Evolutionary conservation across 108 stramenopile genomes (phyloP).

Genomic region (Cyclotella distinguenda): DNA sequence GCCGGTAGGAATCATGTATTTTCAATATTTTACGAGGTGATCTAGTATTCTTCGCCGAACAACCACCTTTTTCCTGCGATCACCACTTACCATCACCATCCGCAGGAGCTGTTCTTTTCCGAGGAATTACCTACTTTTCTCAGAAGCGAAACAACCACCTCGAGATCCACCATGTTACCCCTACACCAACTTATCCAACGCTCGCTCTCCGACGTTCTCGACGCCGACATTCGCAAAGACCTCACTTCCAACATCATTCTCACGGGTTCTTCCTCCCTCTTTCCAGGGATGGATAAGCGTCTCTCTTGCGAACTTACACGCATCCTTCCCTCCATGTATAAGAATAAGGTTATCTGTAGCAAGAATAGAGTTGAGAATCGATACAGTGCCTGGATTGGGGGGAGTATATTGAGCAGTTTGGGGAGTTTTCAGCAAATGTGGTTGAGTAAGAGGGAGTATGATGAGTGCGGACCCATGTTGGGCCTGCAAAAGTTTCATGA

Average conservation of each 20-base stretch:
- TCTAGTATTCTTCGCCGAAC: too few relatives aligned
- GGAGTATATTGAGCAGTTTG: conserved; percentile 90
- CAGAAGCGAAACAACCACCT: conserved; percentile 13
- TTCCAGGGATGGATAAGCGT: conserved; percentile 66
- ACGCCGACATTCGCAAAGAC: conserved; percentile 83
- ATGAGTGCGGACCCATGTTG: conserved; percentile 87
- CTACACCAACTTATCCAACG: conserved; percentile 69
- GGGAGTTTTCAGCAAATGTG: conserved; percentile 97
- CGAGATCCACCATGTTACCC: conserved; percentile 50
- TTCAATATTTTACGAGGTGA: background rate
- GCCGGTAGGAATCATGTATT: conserved; percentile 14
- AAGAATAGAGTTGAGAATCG: conserved; percentile 69
- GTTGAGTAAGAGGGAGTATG: conserved; percentile 90
- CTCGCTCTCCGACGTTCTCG: conserved; percentile 71
- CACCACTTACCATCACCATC: background rate
- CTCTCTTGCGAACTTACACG: conserved; percentile 62
- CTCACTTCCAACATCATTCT: conserved; percentile 70
- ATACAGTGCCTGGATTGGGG: conserved; percentile 92
- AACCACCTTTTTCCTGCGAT: too few relatives aligned
- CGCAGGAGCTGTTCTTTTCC: conserved; percentile 65
- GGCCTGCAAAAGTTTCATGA: conserved; percentile 69
- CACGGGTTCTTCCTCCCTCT: conserved; percentile 67
- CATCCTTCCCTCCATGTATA: conserved; percentile 60
- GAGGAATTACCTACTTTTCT: conserved; percentile 55
- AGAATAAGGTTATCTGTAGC: conserved; percentile 68